Conservation (phyloP, 352 stramenopile species). For the Phytophthora capsici region DNA sequence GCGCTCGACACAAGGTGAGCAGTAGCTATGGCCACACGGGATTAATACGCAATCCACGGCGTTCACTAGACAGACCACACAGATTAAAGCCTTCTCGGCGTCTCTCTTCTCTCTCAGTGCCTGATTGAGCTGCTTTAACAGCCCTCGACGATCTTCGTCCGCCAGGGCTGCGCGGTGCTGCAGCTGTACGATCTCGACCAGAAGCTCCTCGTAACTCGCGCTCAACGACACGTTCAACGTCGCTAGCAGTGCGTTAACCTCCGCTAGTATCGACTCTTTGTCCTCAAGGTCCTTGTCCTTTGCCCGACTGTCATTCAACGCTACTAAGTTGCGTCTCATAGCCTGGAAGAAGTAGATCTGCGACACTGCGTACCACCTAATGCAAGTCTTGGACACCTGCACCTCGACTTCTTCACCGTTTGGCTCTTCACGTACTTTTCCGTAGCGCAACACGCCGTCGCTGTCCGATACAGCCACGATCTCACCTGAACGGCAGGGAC, state of each 20-base stretch:
- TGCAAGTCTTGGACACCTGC: constrained; percentile 44
- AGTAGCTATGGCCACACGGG: constrained; percentile 71
- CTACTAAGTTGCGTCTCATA: too few relatives aligned
- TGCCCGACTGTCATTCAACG: background rate
- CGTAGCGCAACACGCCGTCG: constrained; percentile 45
- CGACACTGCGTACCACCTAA: constrained; percentile 48
- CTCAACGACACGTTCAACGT: constrained; percentile 58
- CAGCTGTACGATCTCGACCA: constrained; percentile 52
- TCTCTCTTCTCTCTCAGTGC: constrained; percentile 57
- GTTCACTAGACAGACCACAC: constrained; percentile 64
- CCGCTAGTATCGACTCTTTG: constrained; percentile 33
- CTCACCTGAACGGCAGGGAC: constrained; percentile 54
- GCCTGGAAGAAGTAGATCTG: constrained; percentile 59
- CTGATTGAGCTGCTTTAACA: constrained; percentile 43
- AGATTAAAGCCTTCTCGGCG: constrained; percentile 53
- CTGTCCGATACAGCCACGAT: constrained; percentile 50
- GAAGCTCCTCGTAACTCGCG: constrained; percentile 52
- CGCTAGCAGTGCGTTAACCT: constrained; percentile 55
- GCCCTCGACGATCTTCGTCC: constrained; percentile 48
- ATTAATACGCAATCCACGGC: constrained; percentile 61
- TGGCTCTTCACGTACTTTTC: constrained; percentile 34
- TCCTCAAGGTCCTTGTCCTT: constrained; percentile 5
- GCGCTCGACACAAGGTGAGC: constrained; percentile 48
- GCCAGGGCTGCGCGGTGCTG: constrained; percentile 44
- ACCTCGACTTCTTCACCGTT: constrained; percentile 49